Evolutionary conservation across 352 stramenopile genomes (phyloP).

Genomic region (Peronosclerospora sorghi): DNA sequence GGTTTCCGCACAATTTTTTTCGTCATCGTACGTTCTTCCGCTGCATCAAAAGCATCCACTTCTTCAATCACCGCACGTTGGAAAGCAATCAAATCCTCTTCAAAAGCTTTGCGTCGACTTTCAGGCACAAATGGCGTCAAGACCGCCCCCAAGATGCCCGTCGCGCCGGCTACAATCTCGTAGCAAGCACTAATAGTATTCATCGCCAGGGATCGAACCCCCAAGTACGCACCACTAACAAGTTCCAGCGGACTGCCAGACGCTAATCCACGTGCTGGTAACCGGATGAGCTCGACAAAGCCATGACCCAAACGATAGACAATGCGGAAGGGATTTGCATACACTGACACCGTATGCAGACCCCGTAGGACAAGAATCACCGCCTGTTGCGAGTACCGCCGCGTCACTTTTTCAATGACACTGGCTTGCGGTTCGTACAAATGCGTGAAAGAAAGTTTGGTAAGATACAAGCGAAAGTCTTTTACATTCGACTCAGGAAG

Average conservation of each 20-base stretch:
- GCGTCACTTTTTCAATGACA: slow-evolving; percentile 66
- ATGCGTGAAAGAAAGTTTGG: slow-evolving; percentile 70
- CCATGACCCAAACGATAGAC: slow-evolving; percentile 78
- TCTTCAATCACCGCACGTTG: slow-evolving; percentile 82
- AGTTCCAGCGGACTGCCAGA: slow-evolving; percentile 78
- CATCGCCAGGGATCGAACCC: slow-evolving; percentile 77
- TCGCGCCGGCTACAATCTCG: slow-evolving; percentile 75
- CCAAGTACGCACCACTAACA: slow-evolving; percentile 72
- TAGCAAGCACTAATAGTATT: slow-evolving; percentile 85
- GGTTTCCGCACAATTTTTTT: slow-evolving; percentile 80
- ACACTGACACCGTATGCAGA: slow-evolving; percentile 79
- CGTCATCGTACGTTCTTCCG: slow-evolving; percentile 80
- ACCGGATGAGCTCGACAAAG: slow-evolving; percentile 65
- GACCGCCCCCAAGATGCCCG: slow-evolving; percentile 63
- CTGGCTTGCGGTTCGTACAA: slow-evolving; percentile 70
- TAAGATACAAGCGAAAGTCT: slow-evolving; percentile 78
- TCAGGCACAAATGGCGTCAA: slow-evolving; percentile 61
- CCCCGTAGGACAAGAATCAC: slow-evolving; percentile 77
- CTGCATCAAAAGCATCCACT: slow-evolving; percentile 78
- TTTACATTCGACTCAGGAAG: slow-evolving; percentile 86
- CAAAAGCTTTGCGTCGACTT: slow-evolving; percentile 60
- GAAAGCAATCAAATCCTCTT: slow-evolving; percentile 78
- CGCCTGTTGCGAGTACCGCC: slow-evolving; percentile 76
- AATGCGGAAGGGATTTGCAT: slow-evolving; percentile 82
- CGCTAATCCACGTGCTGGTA: slow-evolving; percentile 65